A percentile compares a stretch with the other conserved stretches of the same genome.
These are phyloP conservation scores for Lactifluus echinatus DNA, from an alignment of 768 basidiomycete genomes.

Conservation along the genomic window DNA sequence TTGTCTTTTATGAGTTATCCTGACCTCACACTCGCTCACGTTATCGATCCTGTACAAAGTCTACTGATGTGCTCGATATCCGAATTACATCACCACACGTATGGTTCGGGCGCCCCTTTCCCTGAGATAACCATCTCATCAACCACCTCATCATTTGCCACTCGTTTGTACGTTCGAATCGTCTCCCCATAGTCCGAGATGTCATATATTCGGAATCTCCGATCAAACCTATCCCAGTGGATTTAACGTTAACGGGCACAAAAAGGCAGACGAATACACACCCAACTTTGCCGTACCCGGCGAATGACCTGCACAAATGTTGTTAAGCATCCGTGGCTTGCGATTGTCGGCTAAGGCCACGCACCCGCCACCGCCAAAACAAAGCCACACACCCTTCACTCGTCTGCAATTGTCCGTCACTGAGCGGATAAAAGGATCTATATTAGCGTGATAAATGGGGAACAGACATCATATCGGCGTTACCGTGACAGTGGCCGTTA, in stretches of 20 bases:
- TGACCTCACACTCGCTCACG: too few relatives aligned
- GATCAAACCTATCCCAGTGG: constrained; percentile 58
- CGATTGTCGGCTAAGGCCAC: constrained; percentile 23
- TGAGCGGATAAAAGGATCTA: constrained; percentile 22
- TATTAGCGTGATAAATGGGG: constrained; percentile 18
- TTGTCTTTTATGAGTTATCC: too few relatives aligned
- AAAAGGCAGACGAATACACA: constrained; percentile 26
- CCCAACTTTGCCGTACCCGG: constrained; percentile 75
- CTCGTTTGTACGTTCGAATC: constrained; percentile 80
- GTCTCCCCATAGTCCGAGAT: constrained; percentile 88
- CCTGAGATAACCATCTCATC: constrained; percentile 60
- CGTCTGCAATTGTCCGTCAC: constrained; percentile 87
- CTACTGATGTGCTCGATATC: too few relatives aligned
- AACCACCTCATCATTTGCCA: constrained; percentile 58
- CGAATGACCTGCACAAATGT: constrained; percentile 83
- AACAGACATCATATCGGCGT: constrained; percentile 19
- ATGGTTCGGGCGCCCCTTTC: constrained; percentile 26
- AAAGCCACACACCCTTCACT: constrained; percentile 81
- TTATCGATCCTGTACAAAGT: too few relatives aligned
- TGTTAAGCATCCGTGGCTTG: not conserved
- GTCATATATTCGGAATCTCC: constrained; percentile 83
- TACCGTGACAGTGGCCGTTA: constrained; percentile 87
- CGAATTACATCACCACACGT: not conserved
- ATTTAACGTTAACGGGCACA: not conserved
- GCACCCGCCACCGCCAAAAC: constrained; percentile 81